phyloP scores from a whole-genome alignment of 495 filamentous ascomycete genomes.

The Xylaria longipes region DNA sequence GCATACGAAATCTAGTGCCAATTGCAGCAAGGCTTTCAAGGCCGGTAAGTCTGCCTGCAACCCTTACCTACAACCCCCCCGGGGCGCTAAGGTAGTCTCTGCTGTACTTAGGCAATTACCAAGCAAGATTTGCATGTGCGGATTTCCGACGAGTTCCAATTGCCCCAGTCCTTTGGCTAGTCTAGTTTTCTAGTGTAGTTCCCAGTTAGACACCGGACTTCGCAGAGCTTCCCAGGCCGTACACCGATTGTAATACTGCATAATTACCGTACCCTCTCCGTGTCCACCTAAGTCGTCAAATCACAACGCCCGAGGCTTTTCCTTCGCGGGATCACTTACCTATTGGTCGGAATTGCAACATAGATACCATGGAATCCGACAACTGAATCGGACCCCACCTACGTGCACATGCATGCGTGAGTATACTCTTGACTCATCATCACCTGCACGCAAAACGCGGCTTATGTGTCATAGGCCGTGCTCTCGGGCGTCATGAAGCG shows the following conservation, averaged over 20 bases:
- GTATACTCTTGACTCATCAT: constrained; percentile 10
- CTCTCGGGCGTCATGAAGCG: not conserved
- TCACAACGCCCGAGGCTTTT: constrained; percentile 3
- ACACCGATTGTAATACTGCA: not conserved
- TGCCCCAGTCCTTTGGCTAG: not conserved
- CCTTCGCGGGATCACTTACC: not conserved
- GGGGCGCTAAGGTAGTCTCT: no score
- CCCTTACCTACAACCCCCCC: no score
- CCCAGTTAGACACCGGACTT: not conserved
- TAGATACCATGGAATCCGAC: not conserved
- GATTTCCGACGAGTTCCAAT: not conserved
- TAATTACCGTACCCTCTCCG: not conserved
- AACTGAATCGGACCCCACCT: not conserved
- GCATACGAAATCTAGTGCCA: no score
- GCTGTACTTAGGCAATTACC: constrained; percentile 14
- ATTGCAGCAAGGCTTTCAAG: no score
- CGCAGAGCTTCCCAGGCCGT: not conserved
- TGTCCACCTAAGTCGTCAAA: not conserved
- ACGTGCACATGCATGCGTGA: constrained; percentile 2
- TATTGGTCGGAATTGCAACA: not conserved
- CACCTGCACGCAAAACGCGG: constrained; percentile 4
- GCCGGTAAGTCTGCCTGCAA: no score
- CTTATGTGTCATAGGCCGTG: not conserved
- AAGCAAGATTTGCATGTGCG: constrained; percentile 1
- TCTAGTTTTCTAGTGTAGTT: not conserved